Base-by-base conservation (phyloP, 768 basidiomycete genomes). In the Leccinum ochraceum region DNA sequence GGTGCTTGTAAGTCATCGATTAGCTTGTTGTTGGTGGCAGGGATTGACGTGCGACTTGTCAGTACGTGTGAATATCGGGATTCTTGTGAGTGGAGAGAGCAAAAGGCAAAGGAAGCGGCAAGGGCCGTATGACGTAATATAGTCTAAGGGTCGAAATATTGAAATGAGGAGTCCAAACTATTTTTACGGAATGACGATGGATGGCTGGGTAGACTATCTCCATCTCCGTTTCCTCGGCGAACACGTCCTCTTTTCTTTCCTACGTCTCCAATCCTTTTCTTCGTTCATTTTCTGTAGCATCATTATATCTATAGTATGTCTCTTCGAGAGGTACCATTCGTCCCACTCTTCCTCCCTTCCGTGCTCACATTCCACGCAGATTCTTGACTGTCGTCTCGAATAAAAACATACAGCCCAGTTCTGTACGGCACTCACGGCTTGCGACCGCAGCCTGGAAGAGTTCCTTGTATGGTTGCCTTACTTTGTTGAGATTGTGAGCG, bases 71-170 rank as follows among this genome's bases (percentile, higher is more conserved):
- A 93, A 74, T 94, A 92, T 68, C 74, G 75, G 34, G 75, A 80
- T 3, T 86, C 83, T 13, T 95, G 93, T 67, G 93, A 95, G 75
- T 95, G 92, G 92, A 79, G 91, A 62, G 78, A 76, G 52, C 58
- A 64, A 50, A 80, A 78, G 63, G 86, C 85, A 24, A 64, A 72
- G 59, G 84, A 85, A 53, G 59, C 63, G 28, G 49, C 26, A 8
- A 37, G 16, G 34, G 17, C 26, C 34, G 46, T 57, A 64, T 68
- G 26, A 68, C 44, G 52, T 67, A 68, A 52, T 52, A 30, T 22
- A 48, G 2, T 44, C 42, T 17, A 7, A 16, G 37, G 37, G 37
- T 39, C 37, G 37, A n/a, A 8, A 17, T 17, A 22, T 22, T 22
- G 39, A 17, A 30, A 30, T 30, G 8, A 30, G 39, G 17, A 17